Conservation (phyloP, 495 filamentous ascomycete species). For the Penicillium alfredii region DNA sequence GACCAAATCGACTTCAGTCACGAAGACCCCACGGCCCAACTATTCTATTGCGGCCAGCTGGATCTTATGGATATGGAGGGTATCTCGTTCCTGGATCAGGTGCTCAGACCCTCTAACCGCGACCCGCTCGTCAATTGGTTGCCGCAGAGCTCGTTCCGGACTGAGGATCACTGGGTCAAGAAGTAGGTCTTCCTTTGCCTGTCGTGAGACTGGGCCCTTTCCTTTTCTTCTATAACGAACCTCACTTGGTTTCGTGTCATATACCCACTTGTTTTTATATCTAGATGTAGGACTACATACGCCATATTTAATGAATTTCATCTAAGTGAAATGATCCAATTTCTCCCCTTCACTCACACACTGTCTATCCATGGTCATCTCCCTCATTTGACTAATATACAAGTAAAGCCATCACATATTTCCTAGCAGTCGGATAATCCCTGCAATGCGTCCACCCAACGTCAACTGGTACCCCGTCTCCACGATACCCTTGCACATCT, state of each 20-base stretch:
- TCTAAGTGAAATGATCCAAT: neutral
- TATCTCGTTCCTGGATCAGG: conserved; percentile 23
- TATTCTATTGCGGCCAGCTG: conserved; percentile 28
- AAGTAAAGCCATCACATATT: conserved; percentile 30
- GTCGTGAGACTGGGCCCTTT: neutral
- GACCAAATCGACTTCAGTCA: conserved; percentile 13
- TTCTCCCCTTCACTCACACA: neutral
- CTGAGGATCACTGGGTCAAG: conserved; percentile 9
- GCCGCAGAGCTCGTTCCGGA: conserved; percentile 15
- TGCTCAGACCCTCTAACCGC: conserved; percentile 13
- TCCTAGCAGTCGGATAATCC: conserved; percentile 43
- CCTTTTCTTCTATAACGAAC: conserved; percentile 4
- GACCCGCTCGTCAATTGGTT: conserved; percentile 21
- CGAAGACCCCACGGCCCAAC: conserved; percentile 4
- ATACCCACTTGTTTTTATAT: no score
- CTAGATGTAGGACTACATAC: no score
- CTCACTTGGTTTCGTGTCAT: conserved; percentile 5
- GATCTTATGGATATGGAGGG: conserved; percentile 19
- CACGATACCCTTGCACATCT: conserved; percentile 56
- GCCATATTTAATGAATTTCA: no score
- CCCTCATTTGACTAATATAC: conserved; percentile 2
- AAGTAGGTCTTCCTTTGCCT: conserved; percentile 2
- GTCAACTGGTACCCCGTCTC: conserved; percentile 57
- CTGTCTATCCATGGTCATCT: neutral
- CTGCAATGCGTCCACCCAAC: conserved; percentile 40